Base-by-base conservation (phyloP, 75 land plant species). In the Pinus taeda region DNA sequence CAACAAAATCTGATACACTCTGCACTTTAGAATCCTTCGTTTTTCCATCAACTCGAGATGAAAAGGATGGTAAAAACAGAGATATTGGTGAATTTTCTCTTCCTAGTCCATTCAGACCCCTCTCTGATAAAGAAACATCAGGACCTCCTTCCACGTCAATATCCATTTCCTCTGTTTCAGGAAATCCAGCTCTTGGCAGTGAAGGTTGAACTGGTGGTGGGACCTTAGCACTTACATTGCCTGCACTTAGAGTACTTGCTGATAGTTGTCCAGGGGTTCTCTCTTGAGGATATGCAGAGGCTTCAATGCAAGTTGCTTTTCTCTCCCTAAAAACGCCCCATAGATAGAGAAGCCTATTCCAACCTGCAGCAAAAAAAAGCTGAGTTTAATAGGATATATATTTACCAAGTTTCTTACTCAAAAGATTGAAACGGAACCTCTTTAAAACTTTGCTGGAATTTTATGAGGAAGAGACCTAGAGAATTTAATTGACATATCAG, bases 291-390 rank as follows among this genome's bases (percentile, higher is more conserved):
- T 42, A 14, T 24, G 66, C 21, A 14, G 58, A 4, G 18, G 55
- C 29, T n/a, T 77, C 81, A 13, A 57, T 76, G 69, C 80, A 78
- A 73, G 73, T 73, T 39, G 17, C 64, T 56, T 60, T 87, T 64
- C 71, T 91, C 74, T 57, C 88, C 67, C 83, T 78, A 73, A 89
- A 91, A 3, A 87, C 84, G 57, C 87, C 93, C 93, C 93, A 91
- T 12, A 91, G 74, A 77, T 83, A 91, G 77, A 85, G 85, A 36
- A 89, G 64, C 80, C 77, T 85, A 78, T 91, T 91, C 93, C 93
- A 91, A 62, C 91, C 93, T 91, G 89, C 66, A 77, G 67, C 75
- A n/a, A 72, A 60, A 13, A 4, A 71, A 20, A 77, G 55, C 18
- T 39, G 22, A 39, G 72, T 42, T 69, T 20, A 18, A 69, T 0